phyloP scores from a whole-genome alignment of 257 asterid species.

The Paraleonurus japonicus region DNA sequence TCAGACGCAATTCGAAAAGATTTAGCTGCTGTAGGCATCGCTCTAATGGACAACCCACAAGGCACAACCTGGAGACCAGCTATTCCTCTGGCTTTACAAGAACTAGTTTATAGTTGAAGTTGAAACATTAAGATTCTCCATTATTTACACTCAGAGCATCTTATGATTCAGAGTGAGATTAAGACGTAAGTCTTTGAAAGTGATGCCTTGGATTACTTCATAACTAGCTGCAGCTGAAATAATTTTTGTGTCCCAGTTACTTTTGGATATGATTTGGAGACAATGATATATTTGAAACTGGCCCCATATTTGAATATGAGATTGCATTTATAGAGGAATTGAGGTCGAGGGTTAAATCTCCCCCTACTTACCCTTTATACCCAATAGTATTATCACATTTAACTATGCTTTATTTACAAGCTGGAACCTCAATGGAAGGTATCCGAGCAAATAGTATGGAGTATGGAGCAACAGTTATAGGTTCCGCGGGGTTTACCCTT shows the following conservation, averaged over 20 bases:
- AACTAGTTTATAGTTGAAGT: conserved; percentile 28
- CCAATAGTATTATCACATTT: background rate
- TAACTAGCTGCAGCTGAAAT: background rate
- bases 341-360: background rate
- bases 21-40: conserved; percentile 74
- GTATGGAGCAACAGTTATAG: conserved; percentile 58
- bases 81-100: conserved; percentile 44
- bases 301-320: background rate
- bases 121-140: conserved; percentile 24
- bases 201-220: conserved; percentile 10
- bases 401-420: conserved; percentile 40
- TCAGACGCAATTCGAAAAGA: conserved; percentile 76
- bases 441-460: conserved; percentile 69
- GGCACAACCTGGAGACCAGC: conserved; percentile 59
- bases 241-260: background rate
- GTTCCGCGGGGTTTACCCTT: conserved; percentile 37
- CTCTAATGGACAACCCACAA: conserved; percentile 84
- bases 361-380: background rate
- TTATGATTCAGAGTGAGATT: background rate
- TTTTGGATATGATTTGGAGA: background rate
- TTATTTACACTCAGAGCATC: background rate
- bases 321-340: background rate
- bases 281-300: background rate
- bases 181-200: background rate
- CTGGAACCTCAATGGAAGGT: conserved; percentile 55